Conservation (phyloP, 345 rosid species). For the Aurinia saxatilis region DNA sequence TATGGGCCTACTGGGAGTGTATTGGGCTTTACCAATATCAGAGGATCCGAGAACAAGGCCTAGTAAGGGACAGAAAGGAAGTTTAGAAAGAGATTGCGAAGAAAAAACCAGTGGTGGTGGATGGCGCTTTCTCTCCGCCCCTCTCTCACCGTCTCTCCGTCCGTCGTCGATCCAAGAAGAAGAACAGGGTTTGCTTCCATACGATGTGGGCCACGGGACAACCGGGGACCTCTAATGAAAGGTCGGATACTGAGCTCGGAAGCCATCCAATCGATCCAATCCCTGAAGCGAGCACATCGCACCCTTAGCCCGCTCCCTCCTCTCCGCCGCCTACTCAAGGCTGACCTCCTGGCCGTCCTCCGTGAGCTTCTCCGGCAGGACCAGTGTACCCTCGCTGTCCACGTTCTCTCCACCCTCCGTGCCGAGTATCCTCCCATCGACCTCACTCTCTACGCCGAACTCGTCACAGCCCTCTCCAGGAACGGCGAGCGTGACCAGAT, state of each 20-base stretch:
- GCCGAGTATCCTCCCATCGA: conserved; percentile 52
- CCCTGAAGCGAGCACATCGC: conserved; percentile 59
- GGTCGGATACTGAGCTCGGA: conserved; percentile 78
- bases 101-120: no score
- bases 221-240: conserved; percentile 81
- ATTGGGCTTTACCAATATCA: no score
- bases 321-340: conserved; percentile 72
- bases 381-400: conserved; percentile 58
- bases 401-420: conserved; percentile 55
- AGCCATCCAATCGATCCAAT: conserved; percentile 88
- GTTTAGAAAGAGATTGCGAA: no score
- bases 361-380: conserved; percentile 89
- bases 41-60: no score
- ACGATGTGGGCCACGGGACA: conserved; percentile 64
- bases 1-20: no score
- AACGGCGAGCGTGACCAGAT: conserved; percentile 41
- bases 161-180: conserved; percentile 5
- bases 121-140: conserved; percentile 22
- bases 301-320: conserved; percentile 33
- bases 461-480: conserved; percentile 47
- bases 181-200: conserved; percentile 13
- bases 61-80: no score
- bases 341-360: conserved; percentile 53
- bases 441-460: conserved; percentile 54
- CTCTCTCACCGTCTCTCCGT: conserved; percentile 14